Conservation (phyloP, 805 yeast genomes). For the Zygoascus tannicola region DNA sequence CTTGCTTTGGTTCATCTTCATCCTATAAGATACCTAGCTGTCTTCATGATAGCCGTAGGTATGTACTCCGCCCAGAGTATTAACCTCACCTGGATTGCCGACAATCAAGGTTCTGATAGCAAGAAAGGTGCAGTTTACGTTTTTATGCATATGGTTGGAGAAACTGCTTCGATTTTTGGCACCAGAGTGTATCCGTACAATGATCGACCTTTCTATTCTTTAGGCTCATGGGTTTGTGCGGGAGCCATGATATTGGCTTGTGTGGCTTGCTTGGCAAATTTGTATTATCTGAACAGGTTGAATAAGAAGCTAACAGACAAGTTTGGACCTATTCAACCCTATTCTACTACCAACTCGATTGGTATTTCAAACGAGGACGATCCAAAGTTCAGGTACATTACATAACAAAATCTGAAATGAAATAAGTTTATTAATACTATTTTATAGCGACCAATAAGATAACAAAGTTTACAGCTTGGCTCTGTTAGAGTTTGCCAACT, state of each 20-base stretch:
- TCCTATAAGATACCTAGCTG: conserved; percentile 20
- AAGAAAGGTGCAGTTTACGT: conserved; percentile 24
- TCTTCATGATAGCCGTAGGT: conserved; percentile 21
- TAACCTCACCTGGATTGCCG: conserved; percentile 23
- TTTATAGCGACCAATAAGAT: not conserved
- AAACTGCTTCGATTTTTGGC: conserved; percentile 25
- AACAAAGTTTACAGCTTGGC: conserved; percentile 7
- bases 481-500: conserved; percentile 28
- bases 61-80: conserved; percentile 19
- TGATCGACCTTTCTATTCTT: conserved; percentile 15
- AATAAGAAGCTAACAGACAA: conserved; percentile 14
- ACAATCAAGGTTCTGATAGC: conserved; percentile 25
- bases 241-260: conserved; percentile 13
- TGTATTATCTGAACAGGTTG: conserved; percentile 9
- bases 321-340: conserved; percentile 9
- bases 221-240: conserved; percentile 19
- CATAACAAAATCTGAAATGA: too few species aligned
- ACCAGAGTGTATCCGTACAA: conserved; percentile 20
- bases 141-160: conserved; percentile 23
- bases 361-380: conserved; percentile 9
- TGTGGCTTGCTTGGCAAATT: conserved; percentile 8
- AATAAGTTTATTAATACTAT: too few species aligned
- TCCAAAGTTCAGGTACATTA: conserved; percentile 15
- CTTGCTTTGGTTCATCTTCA: conserved; percentile 17
- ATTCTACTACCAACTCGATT: conserved; percentile 4